Evolutionary conservation across 495 filamentous ascomycete genomes (phyloP).

Genomic region (Apiosordaria backusii): DNA sequence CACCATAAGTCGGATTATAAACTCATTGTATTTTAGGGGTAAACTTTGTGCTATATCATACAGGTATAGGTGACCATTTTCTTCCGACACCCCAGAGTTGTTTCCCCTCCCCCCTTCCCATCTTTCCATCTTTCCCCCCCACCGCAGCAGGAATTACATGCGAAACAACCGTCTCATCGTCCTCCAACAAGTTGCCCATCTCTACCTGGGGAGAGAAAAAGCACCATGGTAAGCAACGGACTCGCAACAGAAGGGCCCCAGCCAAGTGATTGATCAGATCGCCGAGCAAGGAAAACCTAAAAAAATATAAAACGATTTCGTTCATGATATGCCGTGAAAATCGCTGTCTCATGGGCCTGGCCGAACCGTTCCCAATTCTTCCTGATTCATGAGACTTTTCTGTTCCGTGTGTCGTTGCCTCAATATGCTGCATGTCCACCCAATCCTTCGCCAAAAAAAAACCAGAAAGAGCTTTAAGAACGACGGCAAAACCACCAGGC

Average conservation of each 20-base stretch:
- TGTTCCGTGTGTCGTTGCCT: background rate
- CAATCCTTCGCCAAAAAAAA: slow-evolving; percentile 2
- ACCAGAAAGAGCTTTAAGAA: slow-evolving; percentile 12
- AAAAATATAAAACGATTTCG: background rate
- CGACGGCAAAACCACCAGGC: slow-evolving; percentile 10
- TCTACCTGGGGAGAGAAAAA: background rate
- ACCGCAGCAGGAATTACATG: background rate
- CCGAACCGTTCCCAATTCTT: background rate
- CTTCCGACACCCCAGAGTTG: background rate
- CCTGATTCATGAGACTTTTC: background rate
- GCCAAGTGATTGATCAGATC: background rate
- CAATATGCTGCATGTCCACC: background rate
- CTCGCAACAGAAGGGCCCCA: background rate
- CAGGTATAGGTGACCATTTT: background rate
- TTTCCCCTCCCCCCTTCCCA: no score
- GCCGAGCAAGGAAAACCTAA: background rate
- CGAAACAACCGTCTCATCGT: background rate
- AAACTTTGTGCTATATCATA: background rate
- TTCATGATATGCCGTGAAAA: background rate
- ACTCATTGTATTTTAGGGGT: background rate
- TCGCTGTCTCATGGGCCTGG: background rate
- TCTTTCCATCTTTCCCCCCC: no score
- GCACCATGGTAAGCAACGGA: background rate
- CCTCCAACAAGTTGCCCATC: background rate
- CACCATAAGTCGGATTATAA: background rate